phyloP scores from a whole-genome alignment of 495 filamentous ascomycete species.

The Hypoxylon subgilvum region DNA sequence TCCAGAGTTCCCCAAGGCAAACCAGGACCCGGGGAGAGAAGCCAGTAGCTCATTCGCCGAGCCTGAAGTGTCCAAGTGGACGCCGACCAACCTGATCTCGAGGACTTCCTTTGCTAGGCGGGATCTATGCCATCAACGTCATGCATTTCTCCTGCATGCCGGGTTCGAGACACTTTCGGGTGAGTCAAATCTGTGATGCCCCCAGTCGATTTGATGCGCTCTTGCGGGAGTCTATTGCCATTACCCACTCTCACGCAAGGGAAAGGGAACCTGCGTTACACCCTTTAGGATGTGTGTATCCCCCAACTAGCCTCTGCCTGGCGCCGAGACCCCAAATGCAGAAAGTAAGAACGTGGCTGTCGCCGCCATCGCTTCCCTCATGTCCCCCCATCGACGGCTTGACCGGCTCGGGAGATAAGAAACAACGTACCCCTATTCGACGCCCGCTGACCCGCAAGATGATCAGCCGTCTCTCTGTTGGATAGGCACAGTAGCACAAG shows the following conservation, averaged over 20 bases:
- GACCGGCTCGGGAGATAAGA: slow-evolving; percentile 34
- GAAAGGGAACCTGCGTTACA: slow-evolving; percentile 15
- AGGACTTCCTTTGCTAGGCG: slow-evolving; percentile 11
- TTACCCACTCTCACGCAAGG: slow-evolving; percentile 32
- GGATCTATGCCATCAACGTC: slow-evolving; percentile 35
- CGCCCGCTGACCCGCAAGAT: slow-evolving; percentile 18
- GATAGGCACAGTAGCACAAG: slow-evolving; percentile 15
- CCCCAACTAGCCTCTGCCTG: neutral
- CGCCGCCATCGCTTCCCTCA: slow-evolving; percentile 6
- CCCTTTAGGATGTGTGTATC: slow-evolving; percentile 6
- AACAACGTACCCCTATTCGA: slow-evolving; percentile 27
- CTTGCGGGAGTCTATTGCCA: slow-evolving; percentile 1
- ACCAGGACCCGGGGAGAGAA: slow-evolving; percentile 16
- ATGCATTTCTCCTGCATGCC: slow-evolving; percentile 32
- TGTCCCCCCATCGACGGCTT: slow-evolving; percentile 18
- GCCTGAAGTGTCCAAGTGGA: slow-evolving; percentile 17
- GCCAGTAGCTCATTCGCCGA: slow-evolving; percentile 26
- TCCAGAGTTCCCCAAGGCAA: slow-evolving; percentile 4
- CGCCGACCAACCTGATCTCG: slow-evolving; percentile 16
- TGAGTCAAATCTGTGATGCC: slow-evolving; percentile 19
- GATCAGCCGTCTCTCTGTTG: slow-evolving; percentile 21
- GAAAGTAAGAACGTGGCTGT: slow-evolving; percentile 8
- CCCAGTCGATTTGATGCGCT: slow-evolving; percentile 14
- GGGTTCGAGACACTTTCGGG: slow-evolving; percentile 20
- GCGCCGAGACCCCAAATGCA: slow-evolving; percentile 16